Base-by-base conservation (phyloP, 192 early-diverging fungal genomes). In the Lobosporangium transversale region DNA sequence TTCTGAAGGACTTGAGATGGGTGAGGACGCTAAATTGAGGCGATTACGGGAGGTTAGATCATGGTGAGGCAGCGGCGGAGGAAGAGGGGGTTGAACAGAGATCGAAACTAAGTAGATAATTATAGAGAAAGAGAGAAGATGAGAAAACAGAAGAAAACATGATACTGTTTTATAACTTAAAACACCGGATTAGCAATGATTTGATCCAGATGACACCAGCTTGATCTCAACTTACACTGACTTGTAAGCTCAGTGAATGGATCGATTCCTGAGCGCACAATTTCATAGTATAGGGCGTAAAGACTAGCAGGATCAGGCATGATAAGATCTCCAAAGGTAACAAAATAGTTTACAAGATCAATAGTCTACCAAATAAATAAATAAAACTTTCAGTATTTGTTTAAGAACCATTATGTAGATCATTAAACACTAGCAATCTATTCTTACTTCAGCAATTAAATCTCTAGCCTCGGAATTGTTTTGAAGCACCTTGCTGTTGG, bases 251-350 rank as follows among this genome's bases (percentile, higher is more conserved):
- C 73, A 3, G 47, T 32, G 56, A 50, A 76, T 2, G 64, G 58
- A 30, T 76, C 73, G 32, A 76, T 62, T 27, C 73, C 63, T 1
- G 79, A 66, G 14, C 86, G 68, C 27, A 87, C 80, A 24, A 87
- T 82, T 52, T 87, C 86, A 49, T 87, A 87, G 51, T 84, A 84
- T 3, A 87, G 73, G 1, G 62, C 68, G 70, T 85, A 84, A 43
- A 83, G 85, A 35, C 80, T 84, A 15, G 63, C 65, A 5, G 83
- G 71, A 50, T 87, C 86, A 0, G 70, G 70, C 59, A 87, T 68
- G 47, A 87, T 80, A 11, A 75, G 50, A 15, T 87, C 86, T 11
- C 84, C 84, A 37, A 74, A 80, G 8, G 81, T 74, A 1, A 85
- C 71, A 64, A 79, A 76, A 15, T 84, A 66, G 47, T 87, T 87